phyloP scores from a whole-genome alignment of 108 stramenopile genomes.

The Mediolabrus comicus region DNA sequence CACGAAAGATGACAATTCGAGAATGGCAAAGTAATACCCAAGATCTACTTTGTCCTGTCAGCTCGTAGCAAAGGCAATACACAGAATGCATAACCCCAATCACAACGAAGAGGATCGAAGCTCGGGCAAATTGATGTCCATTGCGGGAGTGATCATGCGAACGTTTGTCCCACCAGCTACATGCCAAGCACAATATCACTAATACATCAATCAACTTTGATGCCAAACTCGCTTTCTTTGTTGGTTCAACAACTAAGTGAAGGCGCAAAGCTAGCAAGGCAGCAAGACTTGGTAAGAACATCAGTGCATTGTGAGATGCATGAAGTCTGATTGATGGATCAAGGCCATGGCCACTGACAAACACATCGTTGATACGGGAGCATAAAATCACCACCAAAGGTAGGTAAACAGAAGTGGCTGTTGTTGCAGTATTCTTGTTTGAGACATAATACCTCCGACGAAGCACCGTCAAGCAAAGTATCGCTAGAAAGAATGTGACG shows the following conservation, averaged over 20 bases:
- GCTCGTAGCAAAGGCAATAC: background rate
- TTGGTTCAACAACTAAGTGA: slow-evolving; percentile 1
- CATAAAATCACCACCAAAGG: slow-evolving; percentile 52
- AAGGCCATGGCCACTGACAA: slow-evolving; percentile 74
- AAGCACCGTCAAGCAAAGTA: slow-evolving; percentile 49
- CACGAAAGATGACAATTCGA: slow-evolving; percentile 24
- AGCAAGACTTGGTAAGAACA: slow-evolving; percentile 58
- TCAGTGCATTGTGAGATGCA: slow-evolving; percentile 55
- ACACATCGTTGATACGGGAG: slow-evolving; percentile 54
- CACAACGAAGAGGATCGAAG: slow-evolving; percentile 38
- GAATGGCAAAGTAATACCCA: background rate
- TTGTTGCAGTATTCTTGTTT: background rate
- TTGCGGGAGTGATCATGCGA: slow-evolving; percentile 48
- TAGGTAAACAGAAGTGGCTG: background rate
- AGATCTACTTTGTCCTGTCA: background rate
- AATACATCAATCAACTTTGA: slow-evolving; percentile 44
- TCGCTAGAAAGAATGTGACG: slow-evolving; percentile 61
- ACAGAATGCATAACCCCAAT: slow-evolving; percentile 39
- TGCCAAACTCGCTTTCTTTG: background rate
- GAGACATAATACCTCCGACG: slow-evolving; percentile 34
- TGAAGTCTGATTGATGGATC: slow-evolving; percentile 81
- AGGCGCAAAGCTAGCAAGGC: slow-evolving; percentile 48
- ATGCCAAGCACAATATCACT: slow-evolving; percentile 43
- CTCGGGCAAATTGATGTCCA: slow-evolving; percentile 54
- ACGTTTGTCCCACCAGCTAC: slow-evolving; percentile 78